Conservation (phyloP, 2,329 filamentous ascomycete species). For the Ophiostoma montium region DNA sequence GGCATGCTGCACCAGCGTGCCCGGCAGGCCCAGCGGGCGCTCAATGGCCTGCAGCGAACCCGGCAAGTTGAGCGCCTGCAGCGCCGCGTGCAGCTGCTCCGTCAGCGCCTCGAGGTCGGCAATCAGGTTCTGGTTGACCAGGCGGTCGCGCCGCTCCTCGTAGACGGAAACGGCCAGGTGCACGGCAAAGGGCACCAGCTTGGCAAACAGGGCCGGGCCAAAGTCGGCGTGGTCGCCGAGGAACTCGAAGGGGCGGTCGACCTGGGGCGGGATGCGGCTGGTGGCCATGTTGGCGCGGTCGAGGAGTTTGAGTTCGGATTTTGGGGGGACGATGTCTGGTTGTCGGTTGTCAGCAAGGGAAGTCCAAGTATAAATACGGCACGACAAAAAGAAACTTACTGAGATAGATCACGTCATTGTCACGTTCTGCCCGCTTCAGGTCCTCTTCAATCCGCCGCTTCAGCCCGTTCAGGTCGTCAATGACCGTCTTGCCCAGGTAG, state of each 20-base stretch:
- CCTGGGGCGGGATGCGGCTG: slow-evolving; percentile 63
- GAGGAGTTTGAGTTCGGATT: slow-evolving; percentile 72
- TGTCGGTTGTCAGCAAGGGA: not conserved
- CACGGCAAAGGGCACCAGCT: slow-evolving; percentile 88
- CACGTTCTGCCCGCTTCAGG: slow-evolving; percentile 81
- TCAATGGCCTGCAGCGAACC: slow-evolving; percentile 89
- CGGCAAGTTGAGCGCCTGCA: slow-evolving; percentile 74
- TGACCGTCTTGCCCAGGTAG: slow-evolving; percentile 68
- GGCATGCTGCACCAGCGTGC: slow-evolving; percentile 72
- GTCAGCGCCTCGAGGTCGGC: slow-evolving; percentile 73
- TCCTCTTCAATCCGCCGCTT: slow-evolving; percentile 77
- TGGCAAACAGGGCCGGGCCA: slow-evolving; percentile 73
- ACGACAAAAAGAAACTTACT: not conserved
- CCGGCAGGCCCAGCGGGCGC: slow-evolving; percentile 81
- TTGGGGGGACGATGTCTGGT: slow-evolving; percentile 55
- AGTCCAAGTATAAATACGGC: not conserved
- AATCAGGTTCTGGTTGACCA: slow-evolving; percentile 79
- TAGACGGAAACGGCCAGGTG: slow-evolving; percentile 94
- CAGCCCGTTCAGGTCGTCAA: slow-evolving; percentile 68
- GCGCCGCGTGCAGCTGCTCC: slow-evolving; percentile 60
- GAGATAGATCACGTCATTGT: slow-evolving; percentile 92
- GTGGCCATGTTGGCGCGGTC: slow-evolving; percentile 83
- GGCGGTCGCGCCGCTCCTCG: slow-evolving; percentile 75
- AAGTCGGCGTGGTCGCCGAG: slow-evolving; percentile 70
- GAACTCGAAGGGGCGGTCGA: slow-evolving; percentile 65